Evolutionary conservation across 139 green algal species (phyloP).

Genomic region (Nannochloris sp.): DNA sequence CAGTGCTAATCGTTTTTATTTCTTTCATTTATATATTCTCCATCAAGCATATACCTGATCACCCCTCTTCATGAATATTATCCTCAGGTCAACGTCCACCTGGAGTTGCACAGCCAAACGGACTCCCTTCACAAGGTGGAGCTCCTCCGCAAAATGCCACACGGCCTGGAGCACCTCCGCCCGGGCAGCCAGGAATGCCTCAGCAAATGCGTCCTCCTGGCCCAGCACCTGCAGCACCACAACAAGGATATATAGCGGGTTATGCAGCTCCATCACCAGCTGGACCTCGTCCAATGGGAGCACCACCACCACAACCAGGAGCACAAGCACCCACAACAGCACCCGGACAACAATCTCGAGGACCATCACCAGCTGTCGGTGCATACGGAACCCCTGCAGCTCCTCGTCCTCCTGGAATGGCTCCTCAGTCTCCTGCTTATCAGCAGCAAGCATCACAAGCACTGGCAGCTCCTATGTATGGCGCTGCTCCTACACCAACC

Average conservation of each 20-base stretch:
- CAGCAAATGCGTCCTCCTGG: neutral
- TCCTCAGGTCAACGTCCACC: neutral
- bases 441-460: neutral
- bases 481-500: neutral
- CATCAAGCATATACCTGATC: too few relatives aligned
- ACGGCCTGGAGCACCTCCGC: neutral
- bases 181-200: neutral
- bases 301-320: neutral
- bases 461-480: too few relatives aligned
- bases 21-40: too few relatives aligned
- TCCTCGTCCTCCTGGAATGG: neutral
- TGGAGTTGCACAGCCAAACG: neutral
- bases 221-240: constrained; percentile 3
- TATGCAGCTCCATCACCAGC: neutral
- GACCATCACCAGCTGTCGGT: neutral
- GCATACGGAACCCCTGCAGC: too few relatives aligned
- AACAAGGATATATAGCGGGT: too few relatives aligned
- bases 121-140: neutral
- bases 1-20: too few relatives aligned
- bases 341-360: constrained; percentile 2
- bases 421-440: neutral
- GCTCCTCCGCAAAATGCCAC: neutral
- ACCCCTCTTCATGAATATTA: too few relatives aligned
- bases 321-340: constrained; percentile 1
- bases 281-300: neutral